Percentiles rank a stretch among this genome's conserved stretches.
These are phyloP conservation scores for Aechmea fasciata DNA, from an alignment of 176 grass and related monocot species.

Conservation along the genomic window DNA sequence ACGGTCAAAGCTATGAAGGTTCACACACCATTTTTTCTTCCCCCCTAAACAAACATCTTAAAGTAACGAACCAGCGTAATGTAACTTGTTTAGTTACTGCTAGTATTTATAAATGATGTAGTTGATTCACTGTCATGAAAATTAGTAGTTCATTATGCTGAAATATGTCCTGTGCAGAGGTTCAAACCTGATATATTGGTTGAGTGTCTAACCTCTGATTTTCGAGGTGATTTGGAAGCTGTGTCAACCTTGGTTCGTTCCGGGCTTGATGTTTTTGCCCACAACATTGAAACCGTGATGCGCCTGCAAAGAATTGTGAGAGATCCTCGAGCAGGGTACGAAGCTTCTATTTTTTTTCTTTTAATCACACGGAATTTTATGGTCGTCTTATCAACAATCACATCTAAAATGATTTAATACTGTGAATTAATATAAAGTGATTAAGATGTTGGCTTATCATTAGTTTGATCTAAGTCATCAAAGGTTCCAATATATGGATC, in stretches of 20 bases:
- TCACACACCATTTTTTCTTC: neutral
- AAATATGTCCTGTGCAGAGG: constrained; percentile 37
- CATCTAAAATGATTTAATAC: neutral
- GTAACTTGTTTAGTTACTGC: too few relatives aligned
- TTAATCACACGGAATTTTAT: neutral
- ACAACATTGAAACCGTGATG: constrained; percentile 90
- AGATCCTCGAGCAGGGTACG: constrained; percentile 86
- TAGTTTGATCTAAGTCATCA: too few relatives aligned
- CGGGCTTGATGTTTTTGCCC: constrained; percentile 77
- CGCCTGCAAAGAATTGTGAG: constrained; percentile 76
- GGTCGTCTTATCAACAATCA: neutral
- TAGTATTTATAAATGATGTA: too few relatives aligned
- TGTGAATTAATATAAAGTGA: too few relatives aligned
- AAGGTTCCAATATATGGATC: too few relatives aligned
- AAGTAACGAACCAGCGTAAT: too few relatives aligned
- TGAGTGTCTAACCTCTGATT: constrained; percentile 83
- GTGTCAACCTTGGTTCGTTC: constrained; percentile 59
- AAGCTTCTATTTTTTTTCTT: neutral
- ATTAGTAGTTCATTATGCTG: neutral
- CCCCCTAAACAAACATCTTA: too few relatives aligned
- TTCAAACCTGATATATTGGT: constrained; percentile 78
- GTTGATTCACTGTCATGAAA: too few relatives aligned
- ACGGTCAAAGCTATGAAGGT: constrained; percentile 83
- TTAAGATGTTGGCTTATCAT: too few relatives aligned
- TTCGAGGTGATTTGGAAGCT: constrained; percentile 66